These are phyloP conservation scores for Backusella psychrophila DNA, from an alignment of 192 early-diverging fungal species.

Conservation along the genomic window DNA sequence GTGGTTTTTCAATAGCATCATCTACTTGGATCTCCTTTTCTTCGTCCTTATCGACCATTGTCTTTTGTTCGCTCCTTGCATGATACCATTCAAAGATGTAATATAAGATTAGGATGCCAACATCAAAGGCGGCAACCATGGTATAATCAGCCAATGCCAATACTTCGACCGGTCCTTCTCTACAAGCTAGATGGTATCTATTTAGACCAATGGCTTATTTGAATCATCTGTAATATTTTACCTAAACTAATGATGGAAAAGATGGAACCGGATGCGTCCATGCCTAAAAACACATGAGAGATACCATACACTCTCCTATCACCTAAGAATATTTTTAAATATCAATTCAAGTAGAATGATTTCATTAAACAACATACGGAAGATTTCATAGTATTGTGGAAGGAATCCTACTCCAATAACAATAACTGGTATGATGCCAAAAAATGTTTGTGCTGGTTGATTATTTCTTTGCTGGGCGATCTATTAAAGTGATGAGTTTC, in stretches of 20 bases:
- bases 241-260: slow-evolving; percentile 45
- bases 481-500: slow-evolving; percentile 1
- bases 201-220: neutral
- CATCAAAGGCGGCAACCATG: slow-evolving; percentile 21
- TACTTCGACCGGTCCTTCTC: slow-evolving; percentile 15
- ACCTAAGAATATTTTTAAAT: neutral
- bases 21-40: neutral
- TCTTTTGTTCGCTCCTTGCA: neutral
- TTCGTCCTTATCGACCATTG: neutral
- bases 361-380: slow-evolving; percentile 10
- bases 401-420: slow-evolving; percentile 39
- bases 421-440: slow-evolving; percentile 43
- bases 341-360: neutral
- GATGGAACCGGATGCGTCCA: slow-evolving; percentile 40
- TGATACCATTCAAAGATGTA: slow-evolving; percentile 33
- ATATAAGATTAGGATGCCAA: slow-evolving; percentile 21
- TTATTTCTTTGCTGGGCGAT: slow-evolving; percentile 25
- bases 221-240: slow-evolving; percentile 11
- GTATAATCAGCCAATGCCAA: slow-evolving; percentile 26
- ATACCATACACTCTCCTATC: slow-evolving; percentile 38
- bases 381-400: slow-evolving; percentile 45
- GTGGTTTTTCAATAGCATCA: neutral
- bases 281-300: slow-evolving; percentile 41
- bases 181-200: neutral
- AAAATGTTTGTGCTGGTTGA: slow-evolving; percentile 33